Base-by-base conservation (phyloP, 2,329 filamentous ascomycete species). In the Aspergillus neotritici region DNA sequence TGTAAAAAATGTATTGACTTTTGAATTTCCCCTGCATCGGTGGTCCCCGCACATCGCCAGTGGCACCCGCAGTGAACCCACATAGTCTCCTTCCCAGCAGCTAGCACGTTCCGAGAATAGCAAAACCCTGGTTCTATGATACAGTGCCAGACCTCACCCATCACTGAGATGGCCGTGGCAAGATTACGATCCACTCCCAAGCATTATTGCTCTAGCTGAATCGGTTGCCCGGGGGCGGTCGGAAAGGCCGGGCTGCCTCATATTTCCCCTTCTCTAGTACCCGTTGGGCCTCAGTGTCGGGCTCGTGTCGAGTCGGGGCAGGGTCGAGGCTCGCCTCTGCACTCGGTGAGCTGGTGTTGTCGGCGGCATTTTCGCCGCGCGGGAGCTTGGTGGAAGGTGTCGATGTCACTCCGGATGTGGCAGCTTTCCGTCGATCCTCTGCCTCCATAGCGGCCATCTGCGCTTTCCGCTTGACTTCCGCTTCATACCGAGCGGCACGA, bases 251-350 rank as follows among this genome's bases (percentile, higher is more conserved):
- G 41, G 73, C 74, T 28, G 86, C 83, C 71, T 97, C 90, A 67
- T 94, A 97, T 70, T 94, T 95, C 65, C 87, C 86, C 75, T 88
- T 94, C 66, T 90, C 86, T 30, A 72, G 58, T 17, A 86, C 73
- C 51, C 77, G 74, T 61, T 88, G 76, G 34, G 73, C 69, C 62
- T 86, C 85, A 33, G 79, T 86, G 51, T 82, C 75, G 2, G 87
- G 85, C 47, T 84, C 86, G 68, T 94, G 89, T 52, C 82, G 75
- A 41, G 87, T 94, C 8, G 89, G 84, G 10, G 90, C 89, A n/a
- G 88, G 88, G 68, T 95, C 90, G 50, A 73, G 72, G 58, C 77
- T 80, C 28, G 82, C 80, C 68, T 93, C 86, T 58, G 80, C 76
- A 63, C 84, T 87, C 15, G 87, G 86, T 56, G 78, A 83, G 40